phyloP scores from a whole-genome alignment of 148 eudicot species.

The Polygonum aviculare region DNA sequence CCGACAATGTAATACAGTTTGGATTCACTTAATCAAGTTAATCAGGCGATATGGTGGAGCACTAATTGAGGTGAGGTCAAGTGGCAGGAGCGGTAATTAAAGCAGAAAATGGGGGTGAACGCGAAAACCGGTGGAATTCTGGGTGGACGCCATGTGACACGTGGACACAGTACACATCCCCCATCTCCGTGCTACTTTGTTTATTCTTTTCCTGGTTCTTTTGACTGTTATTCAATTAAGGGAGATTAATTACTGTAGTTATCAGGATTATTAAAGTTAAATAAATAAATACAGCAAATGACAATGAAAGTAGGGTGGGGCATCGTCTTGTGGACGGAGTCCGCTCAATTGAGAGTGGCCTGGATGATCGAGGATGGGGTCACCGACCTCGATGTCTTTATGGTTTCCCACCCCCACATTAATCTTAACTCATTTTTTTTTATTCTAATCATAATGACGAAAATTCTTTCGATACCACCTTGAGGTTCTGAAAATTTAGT shows the following conservation, averaged over 20 bases:
- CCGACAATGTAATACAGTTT: no score
- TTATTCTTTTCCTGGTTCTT: not conserved
- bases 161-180: not conserved
- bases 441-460: no score
- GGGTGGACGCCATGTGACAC: not conserved
- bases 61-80: not conserved
- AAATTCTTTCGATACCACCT: no score
- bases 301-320: not conserved
- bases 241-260: no score
- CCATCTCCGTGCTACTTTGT: not conserved
- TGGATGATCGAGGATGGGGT: not conserved
- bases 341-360: not conserved
- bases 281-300: not conserved
- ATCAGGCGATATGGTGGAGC: no score
- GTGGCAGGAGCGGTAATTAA: not conserved
- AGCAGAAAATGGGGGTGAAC: not conserved
- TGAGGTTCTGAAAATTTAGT: no score
- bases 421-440: no score
- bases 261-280: no score
- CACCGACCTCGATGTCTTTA: not conserved
- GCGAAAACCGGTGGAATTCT: not conserved
- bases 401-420: not conserved
- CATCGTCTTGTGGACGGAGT: not conserved
- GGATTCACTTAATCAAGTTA: no score
- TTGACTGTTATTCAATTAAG: not conserved